A percentile compares a stretch with the other conserved stretches of the same genome.
Evolutionary conservation across 805 yeast genomes (phyloP).

Genomic region (Saturnispora sekii): DNA sequence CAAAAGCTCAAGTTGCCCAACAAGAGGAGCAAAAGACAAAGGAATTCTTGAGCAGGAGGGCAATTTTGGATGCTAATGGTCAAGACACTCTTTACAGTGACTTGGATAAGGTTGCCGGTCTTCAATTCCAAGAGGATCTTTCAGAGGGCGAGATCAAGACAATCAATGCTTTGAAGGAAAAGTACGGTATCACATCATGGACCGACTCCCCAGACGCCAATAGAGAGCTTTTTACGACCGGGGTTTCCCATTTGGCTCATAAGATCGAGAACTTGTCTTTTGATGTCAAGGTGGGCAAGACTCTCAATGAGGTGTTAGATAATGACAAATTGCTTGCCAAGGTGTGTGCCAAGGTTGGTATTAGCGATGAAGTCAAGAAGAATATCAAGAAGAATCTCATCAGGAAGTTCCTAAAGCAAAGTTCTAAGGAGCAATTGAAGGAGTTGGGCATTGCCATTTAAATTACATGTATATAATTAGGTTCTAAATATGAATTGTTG

Average conservation of each 20-base stretch:
- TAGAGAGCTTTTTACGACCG: slow-evolving; percentile 23
- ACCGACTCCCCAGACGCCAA: slow-evolving; percentile 16
- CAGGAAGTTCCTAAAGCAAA: slow-evolving; percentile 41
- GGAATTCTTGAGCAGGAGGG: slow-evolving; percentile 45
- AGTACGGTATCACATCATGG: slow-evolving; percentile 23
- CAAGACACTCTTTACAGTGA: slow-evolving; percentile 24
- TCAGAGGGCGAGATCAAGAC: slow-evolving; percentile 27
- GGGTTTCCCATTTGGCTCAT: slow-evolving; percentile 17
- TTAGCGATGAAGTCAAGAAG: slow-evolving; percentile 34
- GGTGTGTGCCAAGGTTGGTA: slow-evolving; percentile 29
- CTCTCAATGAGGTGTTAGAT: slow-evolving; percentile 16
- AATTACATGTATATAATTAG: slow-evolving; percentile 7
- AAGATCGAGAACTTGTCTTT: slow-evolving; percentile 16
- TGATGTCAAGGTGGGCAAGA: slow-evolving; percentile 15
- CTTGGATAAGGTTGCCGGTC: slow-evolving; percentile 16
- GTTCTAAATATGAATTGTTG: background rate
- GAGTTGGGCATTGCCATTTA: slow-evolving; percentile 18
- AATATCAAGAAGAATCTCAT: slow-evolving; percentile 62
- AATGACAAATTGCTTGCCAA: slow-evolving; percentile 29
- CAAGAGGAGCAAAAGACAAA: slow-evolving; percentile 54
- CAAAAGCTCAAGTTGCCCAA: slow-evolving; percentile 52
- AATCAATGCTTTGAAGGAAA: slow-evolving; percentile 28
- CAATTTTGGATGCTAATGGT: slow-evolving; percentile 17
- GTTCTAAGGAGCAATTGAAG: slow-evolving; percentile 21
- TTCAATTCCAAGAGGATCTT: slow-evolving; percentile 14